phyloP scores from a whole-genome alignment of 2,329 filamentous ascomycete species.

The Cladosporium oxysporum region DNA sequence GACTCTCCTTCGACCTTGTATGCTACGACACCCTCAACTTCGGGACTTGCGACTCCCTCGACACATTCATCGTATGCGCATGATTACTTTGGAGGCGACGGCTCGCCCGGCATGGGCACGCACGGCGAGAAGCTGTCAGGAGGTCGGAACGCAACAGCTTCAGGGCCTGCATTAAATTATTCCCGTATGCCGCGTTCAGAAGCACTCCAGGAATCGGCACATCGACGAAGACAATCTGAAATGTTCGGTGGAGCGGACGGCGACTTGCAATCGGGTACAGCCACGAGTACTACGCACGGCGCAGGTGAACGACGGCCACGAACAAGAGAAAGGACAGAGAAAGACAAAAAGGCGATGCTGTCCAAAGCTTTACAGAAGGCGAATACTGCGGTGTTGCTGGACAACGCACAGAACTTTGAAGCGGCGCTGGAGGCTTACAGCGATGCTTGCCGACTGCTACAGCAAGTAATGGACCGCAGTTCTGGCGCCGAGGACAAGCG shows the following conservation, averaged over 20 bases:
- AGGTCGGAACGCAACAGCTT: slow-evolving; percentile 29
- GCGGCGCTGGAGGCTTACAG: slow-evolving; percentile 86
- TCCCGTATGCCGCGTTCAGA: slow-evolving; percentile 21
- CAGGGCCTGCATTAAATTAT: slow-evolving; percentile 25
- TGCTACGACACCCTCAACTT: slow-evolving; percentile 27
- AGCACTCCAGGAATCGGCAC: slow-evolving; percentile 19
- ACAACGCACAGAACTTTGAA: slow-evolving; percentile 94
- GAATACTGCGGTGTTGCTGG: slow-evolving; percentile 90
- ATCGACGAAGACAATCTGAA: slow-evolving; percentile 15
- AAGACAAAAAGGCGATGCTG: slow-evolving; percentile 84
- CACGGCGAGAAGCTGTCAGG: slow-evolving; percentile 31
- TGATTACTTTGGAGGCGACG: slow-evolving; percentile 36
- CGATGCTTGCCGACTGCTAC: slow-evolving; percentile 85
- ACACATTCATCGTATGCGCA: slow-evolving; percentile 32
- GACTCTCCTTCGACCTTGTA: slow-evolving; percentile 34
- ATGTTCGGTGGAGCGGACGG: slow-evolving; percentile 6
- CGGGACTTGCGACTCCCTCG: slow-evolving; percentile 35
- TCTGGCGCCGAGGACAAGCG: slow-evolving; percentile 81
- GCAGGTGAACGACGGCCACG: slow-evolving; percentile 23
- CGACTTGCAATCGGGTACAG: neutral
- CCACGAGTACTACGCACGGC: neutral
- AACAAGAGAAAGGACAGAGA: slow-evolving; percentile 45
- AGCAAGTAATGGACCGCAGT: slow-evolving; percentile 83
- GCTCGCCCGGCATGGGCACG: slow-evolving; percentile 28
- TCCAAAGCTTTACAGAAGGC: slow-evolving; percentile 94